phyloP scores from a whole-genome alignment of 495 filamentous ascomycete species.

The Aspergillus funiculosus region DNA sequence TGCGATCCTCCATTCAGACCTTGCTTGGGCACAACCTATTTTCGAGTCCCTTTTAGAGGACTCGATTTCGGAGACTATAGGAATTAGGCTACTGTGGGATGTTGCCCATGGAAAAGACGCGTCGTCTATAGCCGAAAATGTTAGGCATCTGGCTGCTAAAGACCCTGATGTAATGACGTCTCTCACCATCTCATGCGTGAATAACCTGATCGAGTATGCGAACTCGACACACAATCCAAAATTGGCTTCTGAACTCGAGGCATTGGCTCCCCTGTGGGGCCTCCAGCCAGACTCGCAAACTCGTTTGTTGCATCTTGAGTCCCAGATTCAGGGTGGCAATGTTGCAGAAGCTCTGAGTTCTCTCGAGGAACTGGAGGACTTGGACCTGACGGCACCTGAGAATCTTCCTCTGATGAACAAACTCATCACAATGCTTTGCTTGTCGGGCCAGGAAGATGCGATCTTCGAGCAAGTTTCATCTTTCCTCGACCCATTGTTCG shows the following conservation, averaged over 20 bases:
- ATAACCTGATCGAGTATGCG: conserved; percentile 67
- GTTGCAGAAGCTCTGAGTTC: conserved; percentile 57
- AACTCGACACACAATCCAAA: conserved; percentile 63
- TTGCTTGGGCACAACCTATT: conserved; percentile 58
- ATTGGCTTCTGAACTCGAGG: conserved; percentile 64
- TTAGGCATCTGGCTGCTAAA: conserved; percentile 48
- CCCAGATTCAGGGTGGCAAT: conserved; percentile 63
- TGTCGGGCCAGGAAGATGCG: conserved; percentile 40
- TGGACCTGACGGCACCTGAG: conserved; percentile 46
- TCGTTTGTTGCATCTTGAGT: conserved; percentile 67
- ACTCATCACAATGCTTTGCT: conserved; percentile 68
- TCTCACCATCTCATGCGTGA: conserved; percentile 67
- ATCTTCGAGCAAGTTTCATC: conserved; percentile 62
- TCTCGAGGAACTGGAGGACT: conserved; percentile 54
- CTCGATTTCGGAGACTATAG: conserved; percentile 52
- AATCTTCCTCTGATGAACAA: conserved; percentile 64
- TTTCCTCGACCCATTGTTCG: conserved; percentile 69
- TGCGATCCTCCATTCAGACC: conserved; percentile 53
- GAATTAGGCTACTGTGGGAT: conserved; percentile 70
- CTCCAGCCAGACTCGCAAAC: conserved; percentile 61
- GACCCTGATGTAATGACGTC: conserved; percentile 32
- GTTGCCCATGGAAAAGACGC: conserved; percentile 63
- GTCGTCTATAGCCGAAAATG: conserved; percentile 59
- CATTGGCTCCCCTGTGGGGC: conserved; percentile 54
- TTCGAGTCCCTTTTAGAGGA: conserved; percentile 52